A percentile compares a stretch with the other conserved stretches of the same genome.
Evolutionary conservation across 768 basidiomycete species (phyloP).

Genomic region (Fibroporia radiculosa): DNA sequence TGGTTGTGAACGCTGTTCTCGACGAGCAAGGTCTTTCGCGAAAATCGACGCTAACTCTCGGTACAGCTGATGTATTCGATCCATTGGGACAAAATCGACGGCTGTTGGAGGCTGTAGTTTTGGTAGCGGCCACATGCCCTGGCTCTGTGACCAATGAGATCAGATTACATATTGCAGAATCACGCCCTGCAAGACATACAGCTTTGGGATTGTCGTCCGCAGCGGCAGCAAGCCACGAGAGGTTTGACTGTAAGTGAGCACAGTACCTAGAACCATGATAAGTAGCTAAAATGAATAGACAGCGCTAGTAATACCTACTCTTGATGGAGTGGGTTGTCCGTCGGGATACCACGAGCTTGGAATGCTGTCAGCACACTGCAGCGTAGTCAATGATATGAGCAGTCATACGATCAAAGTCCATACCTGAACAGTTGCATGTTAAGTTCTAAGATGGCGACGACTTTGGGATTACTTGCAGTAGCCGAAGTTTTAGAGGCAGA

Average conservation of each 20-base stretch:
- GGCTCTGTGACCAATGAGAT: conserved; percentile 10
- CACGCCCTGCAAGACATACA: conserved; percentile 24
- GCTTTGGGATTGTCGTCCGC: conserved; percentile 47
- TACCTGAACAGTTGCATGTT: conserved; percentile 68
- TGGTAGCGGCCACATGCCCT: conserved; percentile 35
- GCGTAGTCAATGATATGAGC: background rate
- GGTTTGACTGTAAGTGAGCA: conserved; percentile 57
- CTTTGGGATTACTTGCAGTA: conserved; percentile 36
- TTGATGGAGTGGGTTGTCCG: conserved; percentile 42
- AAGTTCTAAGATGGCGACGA: conserved; percentile 53
- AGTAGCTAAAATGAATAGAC: conserved; percentile 4
- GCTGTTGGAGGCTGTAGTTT: conserved; percentile 47
- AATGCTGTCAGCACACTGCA: conserved; percentile 54
- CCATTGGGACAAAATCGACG: conserved; percentile 43
- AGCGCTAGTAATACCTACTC: conserved; percentile 39
- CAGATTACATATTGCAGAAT: background rate
- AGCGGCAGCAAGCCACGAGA: conserved; percentile 63
- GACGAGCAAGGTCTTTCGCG: conserved; percentile 34
- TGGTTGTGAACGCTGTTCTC: conserved; percentile 17
- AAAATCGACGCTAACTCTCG: conserved; percentile 52
- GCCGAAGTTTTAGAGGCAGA: conserved; percentile 2
- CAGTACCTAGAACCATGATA: conserved; percentile 38
- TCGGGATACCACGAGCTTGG: conserved; percentile 41
- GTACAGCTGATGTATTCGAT: conserved; percentile 63
- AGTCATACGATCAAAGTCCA: conserved; percentile 12